These are phyloP conservation scores for Cornus florida DNA, from an alignment of 148 eudicot genomes.

Conservation along the genomic window DNA sequence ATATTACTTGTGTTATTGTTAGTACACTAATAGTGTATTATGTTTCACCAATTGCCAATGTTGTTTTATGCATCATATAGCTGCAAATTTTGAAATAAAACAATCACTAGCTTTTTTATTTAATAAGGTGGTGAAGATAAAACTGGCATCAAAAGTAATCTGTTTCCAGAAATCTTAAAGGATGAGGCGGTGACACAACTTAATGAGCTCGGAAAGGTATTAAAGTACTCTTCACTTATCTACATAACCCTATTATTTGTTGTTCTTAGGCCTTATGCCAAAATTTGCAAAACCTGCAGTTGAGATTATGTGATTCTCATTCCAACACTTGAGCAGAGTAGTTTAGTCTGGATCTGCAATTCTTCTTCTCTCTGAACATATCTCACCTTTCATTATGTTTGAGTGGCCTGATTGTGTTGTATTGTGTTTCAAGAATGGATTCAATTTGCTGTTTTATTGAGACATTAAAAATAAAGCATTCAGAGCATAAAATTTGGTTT, in stretches of 20 bases:
- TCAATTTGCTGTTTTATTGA: neutral
- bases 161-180: slow-evolving; percentile 53
- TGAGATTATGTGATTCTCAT: neutral
- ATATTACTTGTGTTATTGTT: too few species aligned
- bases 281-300: too few species aligned
- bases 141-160: slow-evolving; percentile 31
- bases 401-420: neutral
- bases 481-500: neutral
- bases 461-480: too few species aligned
- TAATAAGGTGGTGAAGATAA: slow-evolving; percentile 40
- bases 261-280: neutral
- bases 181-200: slow-evolving; percentile 78
- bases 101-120: neutral
- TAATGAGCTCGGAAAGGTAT: slow-evolving; percentile 79
- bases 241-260: neutral
- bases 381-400: neutral
- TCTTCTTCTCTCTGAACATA: neutral
- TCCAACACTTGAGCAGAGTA: neutral
- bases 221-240: neutral
- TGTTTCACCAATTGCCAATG: neutral
- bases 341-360: neutral
- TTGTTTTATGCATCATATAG: neutral
- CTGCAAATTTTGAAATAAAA: too few species aligned
- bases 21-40: neutral
- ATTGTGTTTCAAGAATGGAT: neutral